phyloP scores from a whole-genome alignment of 169 alveolate genomes.

The Fabrea salina region DNA sequence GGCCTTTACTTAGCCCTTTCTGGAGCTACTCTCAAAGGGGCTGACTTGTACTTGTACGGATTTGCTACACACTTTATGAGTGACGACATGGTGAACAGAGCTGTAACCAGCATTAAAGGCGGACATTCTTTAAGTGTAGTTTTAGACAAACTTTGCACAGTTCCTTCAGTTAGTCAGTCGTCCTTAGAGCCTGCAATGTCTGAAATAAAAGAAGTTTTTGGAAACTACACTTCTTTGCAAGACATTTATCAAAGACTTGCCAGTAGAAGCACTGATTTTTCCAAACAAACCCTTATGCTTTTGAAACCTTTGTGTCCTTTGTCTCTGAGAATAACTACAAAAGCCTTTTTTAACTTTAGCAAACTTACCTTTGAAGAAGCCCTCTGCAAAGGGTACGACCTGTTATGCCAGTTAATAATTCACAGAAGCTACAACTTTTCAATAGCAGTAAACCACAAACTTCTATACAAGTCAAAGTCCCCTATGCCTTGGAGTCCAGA shows the following conservation, averaged over 20 bases:
- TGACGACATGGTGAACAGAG: background rate
- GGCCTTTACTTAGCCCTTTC: slow-evolving; percentile 83
- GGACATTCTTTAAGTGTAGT: background rate
- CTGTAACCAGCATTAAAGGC: background rate
- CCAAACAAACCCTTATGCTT: background rate
- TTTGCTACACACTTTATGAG: slow-evolving; percentile 5
- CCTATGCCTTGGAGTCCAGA: background rate
- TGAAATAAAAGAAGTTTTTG: background rate
- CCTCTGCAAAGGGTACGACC: background rate
- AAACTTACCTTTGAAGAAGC: background rate
- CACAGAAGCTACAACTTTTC: background rate
- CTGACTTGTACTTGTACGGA: background rate
- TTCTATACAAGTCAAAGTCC: background rate
- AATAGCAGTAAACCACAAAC: background rate
- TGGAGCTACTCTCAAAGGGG: slow-evolving; percentile 49
- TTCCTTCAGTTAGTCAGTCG: background rate
- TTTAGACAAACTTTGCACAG: background rate
- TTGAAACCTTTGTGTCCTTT: background rate
- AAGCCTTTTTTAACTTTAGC: background rate
- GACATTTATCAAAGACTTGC: background rate
- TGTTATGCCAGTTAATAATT: background rate
- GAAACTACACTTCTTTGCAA: background rate
- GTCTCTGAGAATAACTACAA: background rate
- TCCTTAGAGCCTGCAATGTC: background rate
- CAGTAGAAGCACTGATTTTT: background rate